Evolutionary conservation across 1,284 basidiomycete species (phyloP).

Genomic region (Rhodotorula sp.): DNA sequence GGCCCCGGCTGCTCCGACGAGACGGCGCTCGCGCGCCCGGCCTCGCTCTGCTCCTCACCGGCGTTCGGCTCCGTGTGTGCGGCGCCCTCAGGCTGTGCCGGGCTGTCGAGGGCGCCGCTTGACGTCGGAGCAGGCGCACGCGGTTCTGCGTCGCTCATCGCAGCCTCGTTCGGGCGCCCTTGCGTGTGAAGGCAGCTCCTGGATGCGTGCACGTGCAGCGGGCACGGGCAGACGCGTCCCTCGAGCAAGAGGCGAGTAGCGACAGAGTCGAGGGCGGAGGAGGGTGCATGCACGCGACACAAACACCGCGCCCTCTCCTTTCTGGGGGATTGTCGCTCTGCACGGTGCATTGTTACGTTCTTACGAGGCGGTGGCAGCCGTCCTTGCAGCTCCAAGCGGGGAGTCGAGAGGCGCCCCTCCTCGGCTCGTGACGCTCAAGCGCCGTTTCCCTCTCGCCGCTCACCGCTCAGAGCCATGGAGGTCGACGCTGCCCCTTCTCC

Average conservation of each 20-base stretch:
- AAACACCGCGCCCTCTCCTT: neutral
- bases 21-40: neutral
- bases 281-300: neutral
- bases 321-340: too few relatives aligned
- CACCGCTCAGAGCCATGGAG: neutral
- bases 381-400: neutral
- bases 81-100: neutral
- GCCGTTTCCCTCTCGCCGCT: neutral
- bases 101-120: neutral
- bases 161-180: neutral
- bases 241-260: neutral
- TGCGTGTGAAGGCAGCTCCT: neutral
- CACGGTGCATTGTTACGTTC: neutral
- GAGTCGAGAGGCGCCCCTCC: too few relatives aligned
- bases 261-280: neutral
- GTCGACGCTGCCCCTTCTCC: neutral
- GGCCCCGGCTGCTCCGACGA: neutral
- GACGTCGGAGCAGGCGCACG: neutral
- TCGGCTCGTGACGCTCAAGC: neutral
- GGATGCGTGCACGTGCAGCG: neutral
- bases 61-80: neutral
- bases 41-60: too few relatives aligned
- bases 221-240: conserved; percentile 1
- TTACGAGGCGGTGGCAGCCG: neutral
- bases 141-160: neutral